These are phyloP conservation scores for Russula abietina DNA, from an alignment of 768 basidiomycete genomes.

Conservation along the genomic window DNA sequence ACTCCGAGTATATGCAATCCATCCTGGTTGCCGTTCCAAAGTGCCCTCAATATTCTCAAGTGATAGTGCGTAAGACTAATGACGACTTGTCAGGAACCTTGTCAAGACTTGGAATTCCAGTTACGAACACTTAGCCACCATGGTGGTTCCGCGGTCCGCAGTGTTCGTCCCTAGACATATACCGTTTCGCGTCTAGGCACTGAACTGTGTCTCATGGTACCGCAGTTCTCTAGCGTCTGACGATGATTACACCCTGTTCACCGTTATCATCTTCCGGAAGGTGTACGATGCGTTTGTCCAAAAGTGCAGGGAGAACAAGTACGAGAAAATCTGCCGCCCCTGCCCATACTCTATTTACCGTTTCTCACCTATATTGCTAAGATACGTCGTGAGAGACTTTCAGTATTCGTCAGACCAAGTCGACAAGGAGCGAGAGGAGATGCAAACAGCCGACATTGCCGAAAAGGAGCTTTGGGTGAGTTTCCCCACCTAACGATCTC, in stretches of 20 bases:
- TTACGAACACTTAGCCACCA: slow-evolving; percentile 81
- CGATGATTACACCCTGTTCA: slow-evolving; percentile 81
- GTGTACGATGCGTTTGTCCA: slow-evolving; percentile 90
- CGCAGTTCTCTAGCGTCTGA: slow-evolving; percentile 71
- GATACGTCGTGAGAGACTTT: slow-evolving; percentile 95
- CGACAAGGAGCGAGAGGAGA: slow-evolving; percentile 72
- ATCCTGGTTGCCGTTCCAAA: slow-evolving; percentile 90
- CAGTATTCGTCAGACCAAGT: slow-evolving; percentile 78
- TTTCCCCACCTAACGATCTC: slow-evolving; percentile 1
- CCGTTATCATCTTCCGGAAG: slow-evolving; percentile 83
- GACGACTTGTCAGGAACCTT: slow-evolving; percentile 46
- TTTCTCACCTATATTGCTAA: slow-evolving; percentile 30
- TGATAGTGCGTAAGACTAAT: background rate
- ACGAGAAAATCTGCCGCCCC: slow-evolving; percentile 26
- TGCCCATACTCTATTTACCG: background rate
- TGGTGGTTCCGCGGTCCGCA: slow-evolving; percentile 93
- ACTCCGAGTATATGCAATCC: slow-evolving; percentile 93
- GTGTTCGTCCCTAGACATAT: slow-evolving; percentile 44
- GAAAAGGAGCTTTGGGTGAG: slow-evolving; percentile 97
- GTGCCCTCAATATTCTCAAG: slow-evolving; percentile 40
- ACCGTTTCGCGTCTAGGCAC: background rate
- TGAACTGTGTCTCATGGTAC: slow-evolving; percentile 5
- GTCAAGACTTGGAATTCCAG: slow-evolving; percentile 84
- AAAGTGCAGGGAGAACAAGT: slow-evolving; percentile 95
- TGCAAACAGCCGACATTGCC: slow-evolving; percentile 70